These are phyloP conservation scores for Cladosporium sp. DNA, from an alignment of 2,329 filamentous ascomycete genomes.

Conservation along the genomic window DNA sequence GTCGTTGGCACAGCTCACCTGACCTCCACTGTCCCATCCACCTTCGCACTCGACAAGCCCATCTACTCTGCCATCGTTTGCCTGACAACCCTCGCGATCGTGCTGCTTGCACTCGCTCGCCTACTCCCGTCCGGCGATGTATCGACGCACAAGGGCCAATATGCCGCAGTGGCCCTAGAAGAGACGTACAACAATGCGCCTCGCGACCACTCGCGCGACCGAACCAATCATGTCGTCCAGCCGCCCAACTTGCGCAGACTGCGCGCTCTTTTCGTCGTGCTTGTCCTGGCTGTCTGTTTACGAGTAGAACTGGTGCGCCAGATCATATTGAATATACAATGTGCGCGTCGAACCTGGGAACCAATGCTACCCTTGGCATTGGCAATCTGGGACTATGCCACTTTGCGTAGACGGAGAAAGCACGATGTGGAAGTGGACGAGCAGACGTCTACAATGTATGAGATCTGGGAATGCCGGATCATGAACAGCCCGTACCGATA, in stretches of 20 bases:
- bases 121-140: constrained; percentile 30
- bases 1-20: constrained; percentile 33
- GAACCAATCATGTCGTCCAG: constrained; percentile 27
- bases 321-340: constrained; percentile 47
- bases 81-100: constrained; percentile 45
- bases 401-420: constrained; percentile 25
- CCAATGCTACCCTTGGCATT: constrained; percentile 35
- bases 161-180: constrained; percentile 35
- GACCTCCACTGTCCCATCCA: constrained; percentile 29
- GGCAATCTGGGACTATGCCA: constrained; percentile 34
- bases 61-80: constrained; percentile 46
- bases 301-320: constrained; percentile 45
- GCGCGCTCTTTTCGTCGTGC: constrained; percentile 32
- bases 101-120: constrained; percentile 42
- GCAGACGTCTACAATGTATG: constrained; percentile 34
- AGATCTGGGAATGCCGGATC: constrained; percentile 36
- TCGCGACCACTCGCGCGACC: constrained; percentile 29
- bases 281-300: constrained; percentile 37
- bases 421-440: constrained; percentile 26
- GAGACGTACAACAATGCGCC: constrained; percentile 27
- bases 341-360: constrained; percentile 37
- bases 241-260: constrained; percentile 32
- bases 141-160: constrained; percentile 29
- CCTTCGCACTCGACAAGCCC: constrained; percentile 47
- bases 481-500: constrained; percentile 42